Evolutionary conservation across 2,329 filamentous ascomycete genomes (phyloP).

Genomic region (Pseudogymnoascus sp.): DNA sequence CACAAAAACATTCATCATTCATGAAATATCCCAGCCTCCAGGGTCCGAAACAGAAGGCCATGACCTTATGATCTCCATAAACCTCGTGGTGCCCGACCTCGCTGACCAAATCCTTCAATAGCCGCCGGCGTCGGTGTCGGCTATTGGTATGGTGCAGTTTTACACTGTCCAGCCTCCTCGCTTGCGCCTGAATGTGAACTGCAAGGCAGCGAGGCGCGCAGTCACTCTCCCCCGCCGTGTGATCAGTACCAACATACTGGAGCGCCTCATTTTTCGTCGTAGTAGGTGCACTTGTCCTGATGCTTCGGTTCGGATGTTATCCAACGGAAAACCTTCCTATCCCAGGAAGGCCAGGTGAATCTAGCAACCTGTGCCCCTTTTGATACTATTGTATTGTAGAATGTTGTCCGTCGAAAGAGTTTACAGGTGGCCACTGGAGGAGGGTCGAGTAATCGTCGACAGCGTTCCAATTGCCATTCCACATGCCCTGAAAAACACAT

Average conservation of each 20-base stretch:
- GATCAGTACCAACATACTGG: neutral
- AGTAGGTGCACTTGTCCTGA: neutral
- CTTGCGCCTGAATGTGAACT: neutral
- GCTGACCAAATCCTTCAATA: neutral
- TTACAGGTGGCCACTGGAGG: neutral
- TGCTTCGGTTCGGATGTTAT: neutral
- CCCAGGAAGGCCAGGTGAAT: neutral
- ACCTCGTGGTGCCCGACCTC: neutral
- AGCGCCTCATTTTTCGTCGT: neutral
- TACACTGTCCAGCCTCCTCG: neutral
- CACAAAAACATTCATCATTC: neutral
- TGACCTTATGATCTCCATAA: neutral
- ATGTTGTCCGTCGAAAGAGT: neutral
- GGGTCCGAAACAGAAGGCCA: neutral
- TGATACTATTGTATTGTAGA: neutral
- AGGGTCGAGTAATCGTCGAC: conserved; percentile 2
- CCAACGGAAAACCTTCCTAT: neutral
- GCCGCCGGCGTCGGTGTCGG: neutral
- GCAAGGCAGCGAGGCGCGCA: neutral
- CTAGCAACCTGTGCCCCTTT: neutral
- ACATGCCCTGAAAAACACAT: neutral
- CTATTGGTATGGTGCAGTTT: neutral
- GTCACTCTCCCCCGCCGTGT: neutral
- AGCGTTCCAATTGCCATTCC: conserved; percentile 1
- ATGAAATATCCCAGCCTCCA: neutral